Base-by-base conservation (phyloP, 202 grass and related monocot species). In the Setaria viridis region DNA sequence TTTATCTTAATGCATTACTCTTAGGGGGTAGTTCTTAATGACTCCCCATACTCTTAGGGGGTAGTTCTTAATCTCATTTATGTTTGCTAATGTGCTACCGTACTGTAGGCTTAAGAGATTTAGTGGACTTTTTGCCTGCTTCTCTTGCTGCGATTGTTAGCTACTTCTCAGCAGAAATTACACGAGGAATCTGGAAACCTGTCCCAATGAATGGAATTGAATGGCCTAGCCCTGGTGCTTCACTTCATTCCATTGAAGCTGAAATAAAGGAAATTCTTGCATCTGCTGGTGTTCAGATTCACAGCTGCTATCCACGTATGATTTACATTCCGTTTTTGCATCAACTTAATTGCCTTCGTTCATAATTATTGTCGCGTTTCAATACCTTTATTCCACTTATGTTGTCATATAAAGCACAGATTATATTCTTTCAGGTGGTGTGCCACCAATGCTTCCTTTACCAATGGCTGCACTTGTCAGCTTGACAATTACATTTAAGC, bases 81-180 rank as follows among this genome's bases (percentile, higher is more conserved):
- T 81, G 46, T 67, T 46, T 76, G 33, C 63, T 80, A 54, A 85
- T 83, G 25, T 71, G 71, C 81, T 77, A 13, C 41, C 25, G 5
- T 79, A 55, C 33, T 99, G 62, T 80, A 99, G 97, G 97, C 79
- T 88, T 99, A 87, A 91, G 97, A 70, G 94, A 96, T 90, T 91
- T 99, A 6, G 94, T 96, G 72, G 97, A 99, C 65, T 96, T 96
- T 77, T 86, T 99, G 67, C 97, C 97, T 62, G 97, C 97, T 91
- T 99, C 97, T 91, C 87, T 99, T 86, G 97, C 92, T 62, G 83
- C 88, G 70, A 94, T 96, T 64, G 89, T 96, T 70, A 96, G 80
- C 84, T 99, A 99, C 85, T 99, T 99, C 80, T 93, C 90, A 78
- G 97, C 97, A 74, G 97, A 99, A 89, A 99, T 99, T 83, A 99